phyloP scores from a whole-genome alignment of 2,329 filamentous ascomycete species.

The Pseudogymnoascus sp. region DNA sequence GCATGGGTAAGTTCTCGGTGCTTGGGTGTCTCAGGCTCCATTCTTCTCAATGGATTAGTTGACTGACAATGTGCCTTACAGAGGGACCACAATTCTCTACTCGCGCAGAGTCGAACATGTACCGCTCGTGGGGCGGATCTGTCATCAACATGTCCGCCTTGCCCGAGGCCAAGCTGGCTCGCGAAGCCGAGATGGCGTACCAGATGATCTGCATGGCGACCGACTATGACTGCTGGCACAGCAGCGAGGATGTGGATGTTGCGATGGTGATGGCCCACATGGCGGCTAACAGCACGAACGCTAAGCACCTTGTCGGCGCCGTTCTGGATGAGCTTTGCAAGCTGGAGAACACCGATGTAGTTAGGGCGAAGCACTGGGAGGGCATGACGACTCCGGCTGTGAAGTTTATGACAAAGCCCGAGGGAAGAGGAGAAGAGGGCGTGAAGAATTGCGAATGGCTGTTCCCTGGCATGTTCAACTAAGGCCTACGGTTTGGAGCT shows the following conservation, averaged over 20 bases:
- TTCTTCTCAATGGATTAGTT: background rate
- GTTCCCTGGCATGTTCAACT: slow-evolving; percentile 54
- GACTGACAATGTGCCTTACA: slow-evolving; percentile 26
- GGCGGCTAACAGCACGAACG: slow-evolving; percentile 86
- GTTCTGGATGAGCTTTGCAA: slow-evolving; percentile 80
- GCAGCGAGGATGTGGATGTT: slow-evolving; percentile 75
- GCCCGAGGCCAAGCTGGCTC: slow-evolving; percentile 90
- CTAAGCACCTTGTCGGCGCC: slow-evolving; percentile 72
- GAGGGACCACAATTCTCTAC: slow-evolving; percentile 99
- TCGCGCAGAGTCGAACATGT: slow-evolving; percentile 89
- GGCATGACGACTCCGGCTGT: slow-evolving; percentile 70
- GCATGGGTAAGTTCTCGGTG: slow-evolving; percentile 62
- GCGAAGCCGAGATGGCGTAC: slow-evolving; percentile 92
- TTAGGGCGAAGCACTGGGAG: slow-evolving; percentile 73
- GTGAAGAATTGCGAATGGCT: slow-evolving; percentile 76
- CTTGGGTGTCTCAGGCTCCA: slow-evolving; percentile 1
- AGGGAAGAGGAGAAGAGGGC: slow-evolving; percentile 64
- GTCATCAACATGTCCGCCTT: slow-evolving; percentile 98
- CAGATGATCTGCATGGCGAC: slow-evolving; percentile 99
- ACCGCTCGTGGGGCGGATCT: slow-evolving; percentile 84
- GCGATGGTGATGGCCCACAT: slow-evolving; percentile 97
- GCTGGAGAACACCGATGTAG: slow-evolving; percentile 65
- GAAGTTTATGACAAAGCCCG: slow-evolving; percentile 71
- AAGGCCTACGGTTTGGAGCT: background rate
- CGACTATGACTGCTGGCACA: slow-evolving; percentile 98